Conservation (phyloP, 202 grass and related monocot genomes). For the Eragrostis tef region DNA sequence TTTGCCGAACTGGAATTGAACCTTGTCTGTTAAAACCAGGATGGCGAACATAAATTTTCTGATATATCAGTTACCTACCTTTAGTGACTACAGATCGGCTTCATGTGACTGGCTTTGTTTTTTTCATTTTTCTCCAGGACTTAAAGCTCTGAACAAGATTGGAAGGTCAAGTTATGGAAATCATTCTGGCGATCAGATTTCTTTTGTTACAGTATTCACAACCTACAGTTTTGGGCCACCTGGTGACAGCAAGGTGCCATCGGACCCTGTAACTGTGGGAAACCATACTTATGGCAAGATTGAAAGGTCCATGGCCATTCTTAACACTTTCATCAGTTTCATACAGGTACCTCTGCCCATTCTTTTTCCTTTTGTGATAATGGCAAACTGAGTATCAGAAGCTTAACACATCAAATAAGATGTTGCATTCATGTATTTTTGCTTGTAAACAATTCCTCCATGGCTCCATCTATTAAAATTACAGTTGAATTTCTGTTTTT, state of each 20-base stretch:
- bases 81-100: neutral
- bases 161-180: constrained; percentile 44
- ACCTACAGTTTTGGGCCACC: constrained; percentile 57
- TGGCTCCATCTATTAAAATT: neutral
- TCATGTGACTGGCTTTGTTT: constrained; percentile 7
- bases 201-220: constrained; percentile 85
- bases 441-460: neutral
- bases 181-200: constrained; percentile 56
- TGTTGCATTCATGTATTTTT: neutral
- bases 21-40: neutral
- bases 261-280: constrained; percentile 68
- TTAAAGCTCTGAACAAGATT: constrained; percentile 66
- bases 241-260: constrained; percentile 48
- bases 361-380: constrained; percentile 11
- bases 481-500: constrained; percentile 9
- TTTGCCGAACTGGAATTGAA: neutral
- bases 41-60: neutral
- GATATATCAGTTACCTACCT: neutral
- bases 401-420: neutral
- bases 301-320: constrained; percentile 71
- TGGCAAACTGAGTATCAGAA: neutral
- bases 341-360: constrained; percentile 65
- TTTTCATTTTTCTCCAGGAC: constrained; percentile 59
- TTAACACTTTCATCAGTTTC: constrained; percentile 68
- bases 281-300: constrained; percentile 70